Conservation (phyloP, 768 basidiomycete species). For the Sistotremastrum niveocremeum region DNA sequence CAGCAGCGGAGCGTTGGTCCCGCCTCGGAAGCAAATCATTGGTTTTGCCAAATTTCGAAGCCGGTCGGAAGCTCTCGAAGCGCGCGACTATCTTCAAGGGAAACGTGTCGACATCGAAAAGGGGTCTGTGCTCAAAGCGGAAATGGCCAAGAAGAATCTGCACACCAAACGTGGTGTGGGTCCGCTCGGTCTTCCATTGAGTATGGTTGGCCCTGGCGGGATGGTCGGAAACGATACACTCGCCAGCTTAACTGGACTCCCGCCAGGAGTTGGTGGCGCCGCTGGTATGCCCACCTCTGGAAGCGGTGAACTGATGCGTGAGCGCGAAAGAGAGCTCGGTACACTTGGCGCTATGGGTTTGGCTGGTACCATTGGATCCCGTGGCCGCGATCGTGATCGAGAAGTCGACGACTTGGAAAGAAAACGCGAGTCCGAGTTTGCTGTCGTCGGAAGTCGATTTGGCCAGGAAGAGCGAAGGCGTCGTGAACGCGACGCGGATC, state of each 20-base stretch:
- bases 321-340: conserved; percentile 34
- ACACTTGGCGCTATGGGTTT: conserved; percentile 37
- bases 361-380: conserved; percentile 13
- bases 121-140: conserved; percentile 86
- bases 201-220: conserved; percentile 13
- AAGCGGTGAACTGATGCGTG: conserved; percentile 19
- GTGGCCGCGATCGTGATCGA: conserved; percentile 14
- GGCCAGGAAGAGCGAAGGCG: conserved; percentile 28
- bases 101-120: conserved; percentile 86
- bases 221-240: conserved; percentile 16
- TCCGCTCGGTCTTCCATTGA: conserved; percentile 26
- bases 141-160: conserved; percentile 99
- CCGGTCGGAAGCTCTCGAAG: conserved; percentile 74
- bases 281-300: conserved; percentile 12
- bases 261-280: conserved; percentile 8
- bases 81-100: conserved; percentile 80
- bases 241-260: conserved; percentile 1
- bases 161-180: conserved; percentile 89
- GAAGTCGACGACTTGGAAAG: conserved; percentile 36
- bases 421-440: conserved; percentile 22
- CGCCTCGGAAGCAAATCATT: conserved; percentile 89
- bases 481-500: conserved; percentile 51
- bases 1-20: conserved; percentile 17
- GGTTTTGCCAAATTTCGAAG: conserved; percentile 95
- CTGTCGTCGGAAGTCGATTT: conserved; percentile 2